These are phyloP conservation scores for Colletotrichum sp. DNA, from an alignment of 2,329 filamentous ascomycete genomes.

Conservation along the genomic window DNA sequence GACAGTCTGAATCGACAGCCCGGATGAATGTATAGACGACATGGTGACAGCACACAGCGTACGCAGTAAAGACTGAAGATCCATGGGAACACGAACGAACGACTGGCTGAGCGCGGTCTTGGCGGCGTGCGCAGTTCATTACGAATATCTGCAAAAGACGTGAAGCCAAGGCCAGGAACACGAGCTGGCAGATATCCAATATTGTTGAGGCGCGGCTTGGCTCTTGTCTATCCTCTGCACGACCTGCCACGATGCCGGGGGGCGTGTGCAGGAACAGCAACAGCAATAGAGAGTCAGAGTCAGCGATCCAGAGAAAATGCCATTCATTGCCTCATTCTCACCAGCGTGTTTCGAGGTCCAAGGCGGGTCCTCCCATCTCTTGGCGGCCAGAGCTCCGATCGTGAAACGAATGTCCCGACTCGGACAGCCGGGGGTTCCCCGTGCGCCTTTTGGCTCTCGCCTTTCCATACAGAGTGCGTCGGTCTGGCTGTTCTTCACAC, in stretches of 20 bases:
- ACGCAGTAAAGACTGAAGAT: not conserved
- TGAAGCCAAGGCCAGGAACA: conserved; percentile 4
- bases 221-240: not conserved
- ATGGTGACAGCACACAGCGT: not conserved
- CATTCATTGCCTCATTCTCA: conserved; percentile 2
- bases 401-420: conserved; percentile 21
- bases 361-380: conserved; percentile 20
- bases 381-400: conserved; percentile 20
- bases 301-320: not conserved
- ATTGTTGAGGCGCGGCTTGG: not conserved
- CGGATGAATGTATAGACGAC: not conserved
- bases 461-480: not conserved
- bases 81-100: not conserved
- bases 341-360: conserved; percentile 14
- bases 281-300: not conserved
- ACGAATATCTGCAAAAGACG: not conserved
- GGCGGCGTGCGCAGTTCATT: conserved; percentile 1
- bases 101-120: not conserved
- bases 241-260: not conserved
- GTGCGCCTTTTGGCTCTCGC: not conserved
- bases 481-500: not conserved
- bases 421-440: not conserved
- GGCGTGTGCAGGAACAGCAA: not conserved
- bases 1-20: not conserved
- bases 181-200: conserved; percentile 13